A percentile compares a stretch with the other conserved stretches of the same genome.
phyloP scores from a whole-genome alignment of 2,329 filamentous ascomycete species.

The Exophiala calicioides region DNA sequence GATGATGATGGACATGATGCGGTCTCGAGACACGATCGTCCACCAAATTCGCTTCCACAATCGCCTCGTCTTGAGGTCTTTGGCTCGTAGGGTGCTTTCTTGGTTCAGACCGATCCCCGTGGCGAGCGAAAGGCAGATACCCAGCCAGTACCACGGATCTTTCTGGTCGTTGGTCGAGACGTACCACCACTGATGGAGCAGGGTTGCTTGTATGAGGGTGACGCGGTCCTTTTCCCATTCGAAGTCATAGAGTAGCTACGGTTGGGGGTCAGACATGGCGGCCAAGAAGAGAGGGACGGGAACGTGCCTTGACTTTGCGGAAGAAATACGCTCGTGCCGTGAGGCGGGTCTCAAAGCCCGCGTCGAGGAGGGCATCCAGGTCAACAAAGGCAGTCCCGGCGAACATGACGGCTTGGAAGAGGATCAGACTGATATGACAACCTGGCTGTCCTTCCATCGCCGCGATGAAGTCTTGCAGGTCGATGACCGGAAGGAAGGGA shows the following conservation, averaged over 20 bases:
- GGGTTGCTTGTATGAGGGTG: conserved; percentile 78
- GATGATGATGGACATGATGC: conserved; percentile 1
- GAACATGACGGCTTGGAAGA: conserved; percentile 95
- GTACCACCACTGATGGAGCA: conserved; percentile 96
- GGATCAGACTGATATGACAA: conserved; percentile 72
- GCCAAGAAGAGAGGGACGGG: too few relatives aligned
- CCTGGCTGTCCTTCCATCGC: conserved; percentile 64
- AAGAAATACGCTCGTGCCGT: conserved; percentile 75
- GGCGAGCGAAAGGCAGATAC: conserved; percentile 84
- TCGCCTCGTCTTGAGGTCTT: conserved; percentile 3
- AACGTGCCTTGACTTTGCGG: conserved; percentile 78
- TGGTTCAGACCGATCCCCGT: conserved; percentile 71
- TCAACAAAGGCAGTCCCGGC: conserved; percentile 77
- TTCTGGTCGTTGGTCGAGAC: conserved; percentile 95
- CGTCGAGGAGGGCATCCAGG: conserved; percentile 5
- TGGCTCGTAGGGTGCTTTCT: not conserved
- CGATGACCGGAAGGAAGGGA: too few relatives aligned
- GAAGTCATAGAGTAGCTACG: conserved; percentile 77
- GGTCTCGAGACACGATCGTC: conserved; percentile 5
- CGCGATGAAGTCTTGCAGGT: conserved; percentile 10
- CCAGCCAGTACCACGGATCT: conserved; percentile 96
- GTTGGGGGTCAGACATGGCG: conserved; percentile 40
- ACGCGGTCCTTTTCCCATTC: conserved; percentile 90
- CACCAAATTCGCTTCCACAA: conserved; percentile 17
- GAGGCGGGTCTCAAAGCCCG: conserved; percentile 52